Percentiles rank a stretch among this genome's conserved stretches.
Evolutionary conservation across 192 early-diverging fungal genomes (phyloP).

Genomic region (Helicostylum pulchrum): DNA sequence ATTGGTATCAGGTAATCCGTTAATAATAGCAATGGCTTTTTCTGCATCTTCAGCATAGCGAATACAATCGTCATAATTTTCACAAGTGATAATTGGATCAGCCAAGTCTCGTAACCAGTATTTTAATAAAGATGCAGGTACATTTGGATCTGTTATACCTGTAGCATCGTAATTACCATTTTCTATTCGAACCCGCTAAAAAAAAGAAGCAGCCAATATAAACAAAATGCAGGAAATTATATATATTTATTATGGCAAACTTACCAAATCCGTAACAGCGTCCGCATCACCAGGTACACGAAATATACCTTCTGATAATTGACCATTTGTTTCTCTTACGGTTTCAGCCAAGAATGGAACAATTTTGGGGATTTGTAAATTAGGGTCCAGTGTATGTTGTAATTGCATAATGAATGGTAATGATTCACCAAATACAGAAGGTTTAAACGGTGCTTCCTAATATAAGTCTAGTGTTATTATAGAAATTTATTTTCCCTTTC

Average conservation of each 20-base stretch:
- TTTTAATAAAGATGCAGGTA: conserved; percentile 88
- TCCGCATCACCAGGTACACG: conserved; percentile 93
- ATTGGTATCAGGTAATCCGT: conserved; percentile 56
- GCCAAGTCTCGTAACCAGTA: conserved; percentile 93
- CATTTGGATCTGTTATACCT: conserved; percentile 83
- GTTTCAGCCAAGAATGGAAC: conserved; percentile 76
- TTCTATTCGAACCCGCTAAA: conserved; percentile 76
- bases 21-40: conserved; percentile 49
- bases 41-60: conserved; percentile 52
- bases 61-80: conserved; percentile 78
- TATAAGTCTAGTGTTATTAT: neutral
- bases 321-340: conserved; percentile 75
- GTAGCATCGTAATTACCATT: conserved; percentile 66
- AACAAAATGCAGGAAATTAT: neutral
- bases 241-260: conserved; percentile 17
- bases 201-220: neutral
- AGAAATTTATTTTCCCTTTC: neutral
- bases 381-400: conserved; percentile 36
- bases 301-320: conserved; percentile 89
- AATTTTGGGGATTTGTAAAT: conserved; percentile 72
- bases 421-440: conserved; percentile 86
- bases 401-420: conserved; percentile 84
- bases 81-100: conserved; percentile 82
- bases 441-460: conserved; percentile 77
- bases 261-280: conserved; percentile 67